Base-by-base conservation (phyloP, 75 land plant species). In the Pseudotsuga menziesii region DNA sequence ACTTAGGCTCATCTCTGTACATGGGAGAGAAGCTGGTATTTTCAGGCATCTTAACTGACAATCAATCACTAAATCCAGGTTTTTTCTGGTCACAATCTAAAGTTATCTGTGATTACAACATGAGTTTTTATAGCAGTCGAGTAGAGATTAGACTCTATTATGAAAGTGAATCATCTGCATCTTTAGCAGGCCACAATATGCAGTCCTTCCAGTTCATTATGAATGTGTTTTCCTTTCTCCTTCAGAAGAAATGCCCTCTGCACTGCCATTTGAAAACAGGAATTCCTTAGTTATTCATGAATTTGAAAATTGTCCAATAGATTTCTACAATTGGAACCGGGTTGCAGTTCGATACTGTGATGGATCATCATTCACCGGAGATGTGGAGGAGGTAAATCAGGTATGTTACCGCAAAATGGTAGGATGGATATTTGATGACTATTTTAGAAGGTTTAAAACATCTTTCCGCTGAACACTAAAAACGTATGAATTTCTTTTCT, bases 281-380 rank as follows among this genome's bases (percentile, higher is more conserved):
- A 77, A 85, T 66, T 80, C 80, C 27, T 85, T 85, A 20, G 23
- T 60, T 17, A 19, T 60, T 60, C 20, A 20, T 20, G 20, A 60
- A 23, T 22, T 60, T 19, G 22, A 60, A 73, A 20, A 6, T 23
- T 76, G 54, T 29, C 54, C 23, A 73, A 29, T 78, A 92, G 94
- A 88, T 80, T 92, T 92, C 44, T 85, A 74, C 78, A 90, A 83
- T 77, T 92, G 95, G 95, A 92, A 90, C 73, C 84, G 82, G 61
- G 91, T 90, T 58, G 87, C 81, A 78, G 76, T 92, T 79, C 82
- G 95, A 26, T 92, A 92, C 73, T 92, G 95, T 84, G 95, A 92
- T 85, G 95, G 93, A 62, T 89, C 89, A 74, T 92, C 95, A 61
- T 90, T 92, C 64, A 70, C 88, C 56, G 90, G 95, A 4, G 75